Conservation (phyloP, 768 basidiomycete species). For the Auricularia sp. region DNA sequence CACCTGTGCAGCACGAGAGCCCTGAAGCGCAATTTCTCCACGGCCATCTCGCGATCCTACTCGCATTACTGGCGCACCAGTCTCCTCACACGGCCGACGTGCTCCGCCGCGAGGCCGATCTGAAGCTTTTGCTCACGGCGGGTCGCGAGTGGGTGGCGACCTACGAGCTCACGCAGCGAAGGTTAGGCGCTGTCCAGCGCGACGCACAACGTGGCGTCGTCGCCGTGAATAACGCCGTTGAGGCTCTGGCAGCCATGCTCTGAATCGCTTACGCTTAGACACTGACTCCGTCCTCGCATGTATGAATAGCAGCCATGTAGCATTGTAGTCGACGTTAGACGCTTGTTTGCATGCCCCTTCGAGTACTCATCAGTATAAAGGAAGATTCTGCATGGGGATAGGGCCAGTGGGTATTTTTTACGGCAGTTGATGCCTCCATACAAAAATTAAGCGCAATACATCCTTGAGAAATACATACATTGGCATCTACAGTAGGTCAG, state of each 20-base stretch:
- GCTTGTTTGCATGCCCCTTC: too few species aligned
- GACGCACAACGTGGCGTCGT: background rate
- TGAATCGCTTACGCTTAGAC: too few species aligned
- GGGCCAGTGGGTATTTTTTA: too few species aligned
- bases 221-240: background rate
- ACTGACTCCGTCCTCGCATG: too few species aligned
- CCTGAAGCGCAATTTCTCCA: slow-evolving; percentile 29
- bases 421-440: too few species aligned
- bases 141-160: background rate
- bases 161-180: background rate
- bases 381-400: too few species aligned
- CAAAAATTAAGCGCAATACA: too few species aligned
- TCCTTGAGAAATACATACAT: too few species aligned
- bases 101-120: background rate
- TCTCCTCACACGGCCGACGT: slow-evolving; percentile 7
- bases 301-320: too few species aligned
- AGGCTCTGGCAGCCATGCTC: background rate
- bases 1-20: background rate
- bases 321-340: too few species aligned
- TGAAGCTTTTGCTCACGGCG: background rate
- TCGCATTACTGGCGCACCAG: slow-evolving; percentile 40
- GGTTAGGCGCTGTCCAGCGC: background rate
- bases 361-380: too few species aligned
- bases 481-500: too few species aligned
- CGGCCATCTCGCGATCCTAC: slow-evolving; percentile 66